A percentile compares a stretch with the other conserved stretches of the same genome.
Conservation (phyloP, 1,284 basidiomycete species). For the Coniferiporia weirii region DNA sequence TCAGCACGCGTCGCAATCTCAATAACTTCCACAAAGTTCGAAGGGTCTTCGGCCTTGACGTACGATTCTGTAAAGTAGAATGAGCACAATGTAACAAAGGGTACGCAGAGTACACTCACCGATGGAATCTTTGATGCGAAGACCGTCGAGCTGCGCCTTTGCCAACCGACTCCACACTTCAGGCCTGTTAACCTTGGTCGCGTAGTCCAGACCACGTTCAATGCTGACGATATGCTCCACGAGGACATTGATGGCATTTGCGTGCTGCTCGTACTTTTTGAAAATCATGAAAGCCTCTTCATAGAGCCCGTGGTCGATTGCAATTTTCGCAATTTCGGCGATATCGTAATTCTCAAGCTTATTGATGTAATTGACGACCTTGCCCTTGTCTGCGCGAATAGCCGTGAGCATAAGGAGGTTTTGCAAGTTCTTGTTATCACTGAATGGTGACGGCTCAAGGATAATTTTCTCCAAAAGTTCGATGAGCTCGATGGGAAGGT, state of each 20-base stretch:
- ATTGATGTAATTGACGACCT: conserved; percentile 98
- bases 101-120: conserved; percentile 41
- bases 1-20: conserved; percentile 95
- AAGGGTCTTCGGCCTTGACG: conserved; percentile 96
- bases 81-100: neutral
- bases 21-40: conserved; percentile 94
- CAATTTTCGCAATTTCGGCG: conserved; percentile 94
- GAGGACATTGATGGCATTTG: conserved; percentile 93
- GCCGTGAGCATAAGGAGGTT: conserved; percentile 94
- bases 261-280: conserved; percentile 92
- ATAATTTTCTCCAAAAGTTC: conserved; percentile 99
- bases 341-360: conserved; percentile 95
- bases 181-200: conserved; percentile 94
- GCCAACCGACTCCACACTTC: conserved; percentile 97
- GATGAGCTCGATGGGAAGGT: conserved; percentile 95
- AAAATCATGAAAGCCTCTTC: conserved; percentile 97
- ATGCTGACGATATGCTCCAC: conserved; percentile 98
- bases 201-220: conserved; percentile 94
- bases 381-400: conserved; percentile 97
- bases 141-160: conserved; percentile 98
- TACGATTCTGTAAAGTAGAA: conserved; percentile 74
- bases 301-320: conserved; percentile 92
- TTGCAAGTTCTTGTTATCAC: conserved; percentile 94
- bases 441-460: conserved; percentile 95
- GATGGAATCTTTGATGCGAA: conserved; percentile 98